These are phyloP conservation scores for Nidula niveotomentosa DNA, from an alignment of 1,284 basidiomycete genomes.

Conservation along the genomic window DNA sequence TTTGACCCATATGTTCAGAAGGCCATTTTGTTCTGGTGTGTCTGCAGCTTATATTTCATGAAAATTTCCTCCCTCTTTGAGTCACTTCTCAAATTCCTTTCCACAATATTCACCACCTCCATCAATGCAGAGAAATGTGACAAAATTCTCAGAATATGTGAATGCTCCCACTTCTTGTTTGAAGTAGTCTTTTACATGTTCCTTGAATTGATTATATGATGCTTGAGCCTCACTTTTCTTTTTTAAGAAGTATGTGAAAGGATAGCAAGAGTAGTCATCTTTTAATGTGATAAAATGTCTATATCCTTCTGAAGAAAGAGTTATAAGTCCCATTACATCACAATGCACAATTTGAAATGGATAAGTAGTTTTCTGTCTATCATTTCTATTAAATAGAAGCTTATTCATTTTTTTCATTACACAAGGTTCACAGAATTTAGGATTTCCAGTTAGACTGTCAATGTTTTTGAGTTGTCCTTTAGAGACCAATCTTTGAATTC, in stretches of 20 bases:
- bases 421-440: slow-evolving; percentile 15
- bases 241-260: slow-evolving; percentile 19
- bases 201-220: too few species aligned
- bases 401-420: slow-evolving; percentile 20
- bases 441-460: not conserved
- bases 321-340: slow-evolving; percentile 27
- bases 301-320: slow-evolving; percentile 10
- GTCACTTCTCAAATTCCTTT: too few species aligned
- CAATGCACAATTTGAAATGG: slow-evolving; percentile 26
- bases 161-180: too few species aligned
- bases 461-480: slow-evolving; percentile 11
- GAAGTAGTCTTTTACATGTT: too few species aligned
- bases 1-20: too few species aligned
- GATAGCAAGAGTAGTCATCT: slow-evolving; percentile 22
- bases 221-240: slow-evolving; percentile 14
- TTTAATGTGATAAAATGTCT: slow-evolving; percentile 29
- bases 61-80: too few species aligned
- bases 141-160: too few species aligned
- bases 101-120: too few species aligned
- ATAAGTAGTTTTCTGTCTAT: slow-evolving; percentile 8
- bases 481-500: slow-evolving; percentile 15
- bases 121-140: too few species aligned
- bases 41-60: too few species aligned
- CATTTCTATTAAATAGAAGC: slow-evolving; percentile 15
- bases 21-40: too few species aligned